Evolutionary conservation across 2,329 filamentous ascomycete genomes (phyloP).

Genomic region (Elsinoe fawcettii): DNA sequence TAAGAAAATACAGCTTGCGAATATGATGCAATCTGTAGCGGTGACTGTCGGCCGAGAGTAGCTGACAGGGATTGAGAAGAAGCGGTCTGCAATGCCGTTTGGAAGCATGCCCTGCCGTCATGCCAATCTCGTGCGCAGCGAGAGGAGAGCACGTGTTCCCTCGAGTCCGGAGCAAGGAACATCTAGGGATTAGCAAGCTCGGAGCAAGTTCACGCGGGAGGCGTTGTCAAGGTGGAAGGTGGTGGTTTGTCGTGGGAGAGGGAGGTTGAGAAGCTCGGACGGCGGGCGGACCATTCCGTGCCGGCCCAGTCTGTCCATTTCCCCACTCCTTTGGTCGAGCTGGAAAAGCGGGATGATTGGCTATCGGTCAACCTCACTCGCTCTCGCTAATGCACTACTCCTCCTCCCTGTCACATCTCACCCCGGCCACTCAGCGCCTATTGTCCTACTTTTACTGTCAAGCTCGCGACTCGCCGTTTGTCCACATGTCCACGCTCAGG

Average conservation of each 20-base stretch:
- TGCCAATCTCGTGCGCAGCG: background rate
- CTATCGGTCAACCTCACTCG: conserved; percentile 12
- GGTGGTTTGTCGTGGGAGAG: background rate
- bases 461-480: conserved; percentile 7
- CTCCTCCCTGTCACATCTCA: conserved; percentile 13
- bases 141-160: conserved; percentile 6
- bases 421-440: conserved; percentile 9
- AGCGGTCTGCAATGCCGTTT: conserved; percentile 4
- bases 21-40: background rate
- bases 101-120: background rate
- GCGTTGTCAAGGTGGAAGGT: conserved; percentile 6
- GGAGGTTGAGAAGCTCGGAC: conserved; percentile 13
- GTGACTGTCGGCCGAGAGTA: background rate
- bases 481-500: conserved; percentile 10
- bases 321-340: background rate
- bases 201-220: conserved; percentile 12
- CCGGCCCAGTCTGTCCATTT: background rate
- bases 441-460: conserved; percentile 11
- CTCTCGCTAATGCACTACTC: conserved; percentile 8
- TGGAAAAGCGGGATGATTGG: conserved; percentile 14
- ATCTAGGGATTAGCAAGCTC: conserved; percentile 2
- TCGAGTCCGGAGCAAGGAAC: conserved; percentile 2
- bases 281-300: conserved; percentile 12
- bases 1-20: background rate
- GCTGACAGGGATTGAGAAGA: background rate